Evolutionary conservation across 208 protist genomes (phyloP), one percentile per base, ranked within the genome.

Genomic region (Wallacemonas rigidus): DNA sequence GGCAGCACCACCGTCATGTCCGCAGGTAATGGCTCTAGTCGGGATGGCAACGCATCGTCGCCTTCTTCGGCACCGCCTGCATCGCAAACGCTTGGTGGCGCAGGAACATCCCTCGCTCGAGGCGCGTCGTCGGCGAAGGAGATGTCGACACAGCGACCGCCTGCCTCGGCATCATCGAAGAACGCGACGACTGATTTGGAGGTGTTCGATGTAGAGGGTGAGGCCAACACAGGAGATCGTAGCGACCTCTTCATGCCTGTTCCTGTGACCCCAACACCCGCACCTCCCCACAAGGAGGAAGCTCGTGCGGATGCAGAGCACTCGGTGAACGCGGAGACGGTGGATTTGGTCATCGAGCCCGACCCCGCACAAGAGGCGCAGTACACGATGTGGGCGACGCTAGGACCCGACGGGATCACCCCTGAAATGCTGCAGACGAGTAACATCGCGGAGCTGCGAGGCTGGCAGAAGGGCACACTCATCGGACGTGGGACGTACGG

Each of bases 401-500:
- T 96, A 4, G 67, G 83, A 12, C 83, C 88, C 36, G 87, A 80
- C 1, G 88, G 83, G 40, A 81, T 97, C 47, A 93, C 90, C 8
- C 92, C 92, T 2, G 88, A 95, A 74, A 95, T 97, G 92, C 74
- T 97, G 72, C 86, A 95, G 76, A 97, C 92, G 26, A 71, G 47
- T 38, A 95, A 97, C 71, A 80, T 85, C 38, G 35, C 39, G 2
- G 85, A 88, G 73, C 85, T 97, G 39, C 63, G 75, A 0, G 51
- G 72, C 53, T 97, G 93, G 91, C 83, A 85, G 41, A 88, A 88
- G 54, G 93, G 93, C 26, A 79, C 72, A 11, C 81, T 98, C 35
- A 95, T 98, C 70, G 94, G 94, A 2, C 78, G 89, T 8, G 94
- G 94, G 58, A 96, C 91, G 47, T 98, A 95, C 76, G 94, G 94